Base-by-base conservation (phyloP, 352 stramenopile genomes). In the Pythium aristosporum region DNA sequence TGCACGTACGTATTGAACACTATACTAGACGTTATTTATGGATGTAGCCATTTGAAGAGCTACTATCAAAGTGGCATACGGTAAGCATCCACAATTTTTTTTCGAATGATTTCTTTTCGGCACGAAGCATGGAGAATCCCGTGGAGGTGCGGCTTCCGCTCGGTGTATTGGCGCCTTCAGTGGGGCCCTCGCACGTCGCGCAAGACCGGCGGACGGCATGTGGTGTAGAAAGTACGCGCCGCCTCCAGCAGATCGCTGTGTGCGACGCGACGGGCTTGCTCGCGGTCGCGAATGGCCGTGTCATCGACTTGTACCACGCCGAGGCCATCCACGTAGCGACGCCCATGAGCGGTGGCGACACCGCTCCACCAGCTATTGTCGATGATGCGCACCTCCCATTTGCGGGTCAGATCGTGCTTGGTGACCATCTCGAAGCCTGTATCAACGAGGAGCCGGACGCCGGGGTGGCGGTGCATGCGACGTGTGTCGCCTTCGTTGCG, bases 251-350 rank as follows among this genome's bases (percentile, higher is more conserved):
- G 0, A 61, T 85, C 23, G 74, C 79, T 30, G 25, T 82, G 2
- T 87, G 76, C 36, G 53, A 77, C 21, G 57, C 41, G 5, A 74
- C 63, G 7, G 68, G 68, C 36, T 58, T 85, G 23, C 8, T 88
- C 30, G 75, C 77, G 12, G 60, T 86, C 42, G 72, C 72, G 3
- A 82, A 84, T 30, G 75, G 77, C 5, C 63, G 67, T n/a, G 69
- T 79, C 47, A 68, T 90, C 25, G 77, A 88, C n/a, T 50, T 89
- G 18, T 83, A 81, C 53, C 51, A 61, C 34, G 57, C 30, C 51
- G 61, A 65, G 9, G 39, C 49, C 20, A 54, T 58, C 56, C 32
- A 52, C 43, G 2, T 25, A 12, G 12, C 55, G 1, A 10, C 5
- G 28, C 16, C 41, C n/a, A 36, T 25, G 16, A n/a, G 20, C 20